Evolutionary conservation across 768 basidiomycete genomes (phyloP).

Genomic region (Tremella yokohamensis): DNA sequence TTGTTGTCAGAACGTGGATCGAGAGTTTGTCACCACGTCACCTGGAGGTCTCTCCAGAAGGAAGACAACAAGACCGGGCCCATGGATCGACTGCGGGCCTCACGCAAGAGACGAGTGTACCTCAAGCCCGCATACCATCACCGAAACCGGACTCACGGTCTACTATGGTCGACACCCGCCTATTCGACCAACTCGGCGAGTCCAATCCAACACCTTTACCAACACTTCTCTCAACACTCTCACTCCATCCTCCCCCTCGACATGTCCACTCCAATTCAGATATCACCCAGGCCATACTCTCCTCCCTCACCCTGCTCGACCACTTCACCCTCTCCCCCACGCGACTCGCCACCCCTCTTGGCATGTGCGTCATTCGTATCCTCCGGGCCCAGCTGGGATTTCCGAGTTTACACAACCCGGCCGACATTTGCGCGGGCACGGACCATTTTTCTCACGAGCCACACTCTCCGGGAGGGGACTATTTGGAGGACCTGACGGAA

Average conservation of each 20-base stretch:
- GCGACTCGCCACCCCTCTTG: slow-evolving; percentile 33
- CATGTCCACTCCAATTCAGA: neutral
- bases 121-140: too few relatives aligned
- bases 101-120: too few relatives aligned
- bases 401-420: slow-evolving; percentile 24
- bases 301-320: slow-evolving; percentile 40
- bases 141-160: too few relatives aligned
- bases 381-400: slow-evolving; percentile 36
- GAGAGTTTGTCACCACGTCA: neutral
- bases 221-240: too few relatives aligned
- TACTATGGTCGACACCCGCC: neutral
- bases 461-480: neutral
- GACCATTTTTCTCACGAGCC: slow-evolving; percentile 19
- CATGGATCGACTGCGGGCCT: too few relatives aligned
- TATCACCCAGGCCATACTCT: slow-evolving; percentile 11
- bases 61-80: too few relatives aligned
- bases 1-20: slow-evolving; percentile 33
- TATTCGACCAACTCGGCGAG: neutral
- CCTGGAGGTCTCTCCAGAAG: neutral
- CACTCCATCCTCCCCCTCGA: neutral
- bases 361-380: slow-evolving; percentile 29
- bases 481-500: neutral
- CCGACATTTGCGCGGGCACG: slow-evolving; percentile 39
- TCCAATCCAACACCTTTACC: neutral
- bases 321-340: slow-evolving; percentile 36